These are phyloP conservation scores for Parsonsia alboflavescens DNA, from an alignment of 257 asterid species.

Conservation along the genomic window DNA sequence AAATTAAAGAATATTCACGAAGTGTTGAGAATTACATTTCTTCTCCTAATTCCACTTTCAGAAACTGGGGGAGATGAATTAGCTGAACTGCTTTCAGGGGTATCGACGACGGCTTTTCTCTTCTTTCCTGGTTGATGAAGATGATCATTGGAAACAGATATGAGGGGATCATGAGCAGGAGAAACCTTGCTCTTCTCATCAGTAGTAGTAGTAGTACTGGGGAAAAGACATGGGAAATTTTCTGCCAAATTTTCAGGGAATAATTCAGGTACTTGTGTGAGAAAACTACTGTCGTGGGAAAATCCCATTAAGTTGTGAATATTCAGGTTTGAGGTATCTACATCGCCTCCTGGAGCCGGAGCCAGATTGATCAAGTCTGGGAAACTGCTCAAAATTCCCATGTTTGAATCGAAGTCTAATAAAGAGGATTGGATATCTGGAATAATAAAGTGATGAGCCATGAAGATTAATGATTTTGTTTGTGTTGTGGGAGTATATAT, in stretches of 20 bases:
- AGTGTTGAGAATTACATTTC: slow-evolving; percentile 30
- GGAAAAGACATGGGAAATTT: slow-evolving; percentile 27
- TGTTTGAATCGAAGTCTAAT: slow-evolving; percentile 38
- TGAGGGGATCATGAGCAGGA: slow-evolving; percentile 13
- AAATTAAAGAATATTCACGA: too few species aligned
- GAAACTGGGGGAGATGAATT: slow-evolving; percentile 57
- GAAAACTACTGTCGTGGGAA: slow-evolving; percentile 24
- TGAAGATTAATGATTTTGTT: slow-evolving; percentile 9
- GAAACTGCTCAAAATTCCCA: slow-evolving; percentile 34
- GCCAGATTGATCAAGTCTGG: slow-evolving; percentile 31
- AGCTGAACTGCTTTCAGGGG: slow-evolving; percentile 42
- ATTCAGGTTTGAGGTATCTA: slow-evolving; percentile 21
- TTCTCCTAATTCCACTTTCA: slow-evolving; percentile 30
- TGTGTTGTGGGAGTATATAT: background rate
- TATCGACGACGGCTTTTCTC: slow-evolving; percentile 35
- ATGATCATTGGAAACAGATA: slow-evolving; percentile 15
- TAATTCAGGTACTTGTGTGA: slow-evolving; percentile 25
- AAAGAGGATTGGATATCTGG: slow-evolving; percentile 34
- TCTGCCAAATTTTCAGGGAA: slow-evolving; percentile 35
- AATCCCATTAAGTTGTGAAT: slow-evolving; percentile 32
- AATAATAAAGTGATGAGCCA: slow-evolving; percentile 37
- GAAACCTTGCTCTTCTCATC: slow-evolving; percentile 16
- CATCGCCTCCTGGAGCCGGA: slow-evolving; percentile 10
- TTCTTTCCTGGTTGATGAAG: slow-evolving; percentile 25
- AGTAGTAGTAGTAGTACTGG: background rate